These are phyloP conservation scores for Tylopilus felleus DNA, from an alignment of 768 basidiomycete genomes.

Conservation along the genomic window DNA sequence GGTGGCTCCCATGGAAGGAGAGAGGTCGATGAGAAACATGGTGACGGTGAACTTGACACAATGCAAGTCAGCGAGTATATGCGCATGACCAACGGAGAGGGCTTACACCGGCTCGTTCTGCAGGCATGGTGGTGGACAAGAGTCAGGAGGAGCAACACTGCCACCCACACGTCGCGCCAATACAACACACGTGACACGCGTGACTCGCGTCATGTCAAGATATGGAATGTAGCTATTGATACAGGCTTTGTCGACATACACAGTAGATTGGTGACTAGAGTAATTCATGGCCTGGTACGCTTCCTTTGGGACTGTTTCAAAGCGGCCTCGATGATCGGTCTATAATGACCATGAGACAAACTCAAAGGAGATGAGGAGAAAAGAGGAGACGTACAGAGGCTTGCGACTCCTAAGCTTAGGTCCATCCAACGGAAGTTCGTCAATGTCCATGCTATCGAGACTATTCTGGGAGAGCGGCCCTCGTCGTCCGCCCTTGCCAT, in stretches of 20 bases:
- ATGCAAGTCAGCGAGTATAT: conserved; percentile 18
- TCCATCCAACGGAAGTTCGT: conserved; percentile 47
- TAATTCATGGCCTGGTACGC: conserved; percentile 49
- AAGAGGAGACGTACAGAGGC: conserved; percentile 37
- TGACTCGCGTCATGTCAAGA: background rate
- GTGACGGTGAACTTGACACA: conserved; percentile 70
- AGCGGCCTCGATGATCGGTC: conserved; percentile 38
- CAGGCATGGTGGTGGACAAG: conserved; percentile 49
- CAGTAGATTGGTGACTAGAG: background rate
- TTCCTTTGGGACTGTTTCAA: conserved; percentile 51
- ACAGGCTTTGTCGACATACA: conserved; percentile 2
- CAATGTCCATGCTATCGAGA: conserved; percentile 60
- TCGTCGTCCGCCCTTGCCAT: conserved; percentile 41
- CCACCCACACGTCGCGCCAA: conserved; percentile 26
- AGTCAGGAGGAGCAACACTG: conserved; percentile 17
- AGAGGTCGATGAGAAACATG: conserved; percentile 87
- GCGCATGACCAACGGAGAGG: background rate
- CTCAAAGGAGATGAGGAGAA: background rate
- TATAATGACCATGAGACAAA: background rate
- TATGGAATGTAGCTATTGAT: conserved; percentile 6
- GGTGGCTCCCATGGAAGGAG: conserved; percentile 75
- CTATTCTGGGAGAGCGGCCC: conserved; percentile 14
- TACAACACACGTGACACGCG: conserved; percentile 33
- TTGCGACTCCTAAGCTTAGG: conserved; percentile 57
- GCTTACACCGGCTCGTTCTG: conserved; percentile 77